Evolutionary conservation across 2,329 filamentous ascomycete species (phyloP), one percentile per base, ranked within the genome.

Genomic region (Apiospora arundinis): DNA sequence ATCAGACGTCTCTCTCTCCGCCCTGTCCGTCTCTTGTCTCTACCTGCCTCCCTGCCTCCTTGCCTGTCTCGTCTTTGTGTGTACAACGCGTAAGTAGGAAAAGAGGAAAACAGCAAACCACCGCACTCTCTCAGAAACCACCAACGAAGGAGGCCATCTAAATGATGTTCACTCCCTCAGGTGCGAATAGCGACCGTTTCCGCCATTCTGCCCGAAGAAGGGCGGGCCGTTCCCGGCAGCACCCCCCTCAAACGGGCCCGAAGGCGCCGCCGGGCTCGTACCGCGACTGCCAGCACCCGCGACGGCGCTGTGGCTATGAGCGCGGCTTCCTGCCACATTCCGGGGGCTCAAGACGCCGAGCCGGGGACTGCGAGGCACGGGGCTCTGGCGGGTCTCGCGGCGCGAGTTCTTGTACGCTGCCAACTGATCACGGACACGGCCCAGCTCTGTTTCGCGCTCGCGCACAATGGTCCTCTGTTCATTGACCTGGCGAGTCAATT

Each of bases 321-420:
- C 74, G 1, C 76, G 37, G 8, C 49, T 40, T 6, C 48, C 74
- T 25, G 73, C 76, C 18, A 76, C 77, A 52, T 79, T 81, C 1
- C 83, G 79, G 2, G 88, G 88, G 73, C 88, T 89, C 81, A 88
- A 85, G 69, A 88, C 81, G 44, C 84, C 82, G 4, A 79, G 75
- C 8, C 87, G 83, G n/a, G 89, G 89, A 76, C 88, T 90, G 28
- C 87, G 86, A 68, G 88, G 88, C 28, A 89, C 87, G 74, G 88
- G 90, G 69, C 81, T 83, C 75, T 87, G 85, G 46, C 89, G 81
- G 4, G 89, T 90, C 78, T 89, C 88, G 65, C 88, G 82, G 7
- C 89, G 84, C 23, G 83, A 84, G 72, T 83, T 87, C 75, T 84
- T 86, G 52, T 86, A 77, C 52, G 80, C 72, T 9, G 82, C 82